Conservation (phyloP, 2,329 filamentous ascomycete species). For the Acrocalymma vagum region DNA sequence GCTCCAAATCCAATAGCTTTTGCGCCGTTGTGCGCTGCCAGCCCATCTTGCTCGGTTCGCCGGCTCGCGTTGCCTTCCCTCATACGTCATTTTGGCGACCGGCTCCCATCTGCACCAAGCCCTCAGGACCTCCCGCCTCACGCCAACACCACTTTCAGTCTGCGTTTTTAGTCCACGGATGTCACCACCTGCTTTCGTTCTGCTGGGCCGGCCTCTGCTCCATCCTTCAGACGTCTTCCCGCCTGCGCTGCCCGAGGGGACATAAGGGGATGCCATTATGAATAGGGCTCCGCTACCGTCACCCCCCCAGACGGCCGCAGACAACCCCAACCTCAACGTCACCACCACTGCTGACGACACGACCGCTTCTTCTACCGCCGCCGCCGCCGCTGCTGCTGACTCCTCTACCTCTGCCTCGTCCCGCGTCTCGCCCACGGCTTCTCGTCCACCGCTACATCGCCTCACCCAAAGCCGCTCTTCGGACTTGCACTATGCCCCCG, state of each 20-base stretch:
- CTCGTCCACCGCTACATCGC: slow-evolving; percentile 40
- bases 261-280: slow-evolving; percentile 40
- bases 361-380: too few species aligned
- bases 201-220: slow-evolving; percentile 16
- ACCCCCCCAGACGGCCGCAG: slow-evolving; percentile 23
- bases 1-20: too few species aligned
- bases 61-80: slow-evolving; percentile 3
- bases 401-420: slow-evolving; percentile 4
- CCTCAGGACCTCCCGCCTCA: slow-evolving; percentile 8
- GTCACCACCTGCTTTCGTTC: slow-evolving; percentile 13
- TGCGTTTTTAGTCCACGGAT: slow-evolving; percentile 10
- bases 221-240: slow-evolving; percentile 24
- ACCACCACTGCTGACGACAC: too few species aligned
- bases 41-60: slow-evolving; percentile 1
- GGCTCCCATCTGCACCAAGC: slow-evolving; percentile 1
- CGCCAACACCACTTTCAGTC: too few species aligned
- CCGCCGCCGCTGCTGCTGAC: slow-evolving; percentile 14
- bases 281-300: slow-evolving; percentile 33
- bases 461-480: slow-evolving; percentile 28
- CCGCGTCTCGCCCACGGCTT: slow-evolving; percentile 14
- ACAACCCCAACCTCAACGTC: slow-evolving; percentile 10
- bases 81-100: slow-evolving; percentile 22
- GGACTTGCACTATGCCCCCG: too few species aligned
- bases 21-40: too few species aligned
- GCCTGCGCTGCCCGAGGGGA: slow-evolving; percentile 24